These are phyloP conservation scores for Lipomyces spencermartinsiae DNA, from an alignment of 805 yeast species.

Conservation along the genomic window DNA sequence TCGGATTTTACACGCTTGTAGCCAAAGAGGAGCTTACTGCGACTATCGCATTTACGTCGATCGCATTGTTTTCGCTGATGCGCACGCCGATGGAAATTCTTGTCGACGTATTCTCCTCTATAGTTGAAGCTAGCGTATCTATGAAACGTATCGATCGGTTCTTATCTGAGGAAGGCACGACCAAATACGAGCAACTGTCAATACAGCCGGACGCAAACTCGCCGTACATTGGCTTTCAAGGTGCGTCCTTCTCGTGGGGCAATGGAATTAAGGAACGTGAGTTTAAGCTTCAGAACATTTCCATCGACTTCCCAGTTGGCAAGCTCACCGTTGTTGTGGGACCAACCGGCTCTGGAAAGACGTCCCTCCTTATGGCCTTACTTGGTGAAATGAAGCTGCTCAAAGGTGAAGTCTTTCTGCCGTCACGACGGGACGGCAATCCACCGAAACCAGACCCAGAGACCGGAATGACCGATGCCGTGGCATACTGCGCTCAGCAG, in stretches of 20 bases:
- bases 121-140: conserved; percentile 84
- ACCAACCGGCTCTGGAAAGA: conserved; percentile 88
- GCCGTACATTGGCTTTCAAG: conserved; percentile 69
- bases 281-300: conserved; percentile 72
- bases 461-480: conserved; percentile 86
- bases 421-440: conserved; percentile 70
- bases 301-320: conserved; percentile 67
- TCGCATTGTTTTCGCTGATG: conserved; percentile 77
- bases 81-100: conserved; percentile 82
- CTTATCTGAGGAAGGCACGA: conserved; percentile 75
- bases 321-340: conserved; percentile 81
- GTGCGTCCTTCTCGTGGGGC: conserved; percentile 80
- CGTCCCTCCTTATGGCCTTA: conserved; percentile 79
- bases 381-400: conserved; percentile 76
- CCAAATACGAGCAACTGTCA: conserved; percentile 76
- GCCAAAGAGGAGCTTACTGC: conserved; percentile 73
- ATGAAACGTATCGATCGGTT: conserved; percentile 79
- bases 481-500: conserved; percentile 94
- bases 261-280: conserved; percentile 52
- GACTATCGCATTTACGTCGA: conserved; percentile 85
- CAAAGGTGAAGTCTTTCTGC: conserved; percentile 74
- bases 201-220: conserved; percentile 57
- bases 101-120: conserved; percentile 79
- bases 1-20: conserved; percentile 73
- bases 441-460: conserved; percentile 68